Evolutionary conservation across 192 early-diverging fungal genomes (phyloP).

Genomic region (Backusella australiensis): DNA sequence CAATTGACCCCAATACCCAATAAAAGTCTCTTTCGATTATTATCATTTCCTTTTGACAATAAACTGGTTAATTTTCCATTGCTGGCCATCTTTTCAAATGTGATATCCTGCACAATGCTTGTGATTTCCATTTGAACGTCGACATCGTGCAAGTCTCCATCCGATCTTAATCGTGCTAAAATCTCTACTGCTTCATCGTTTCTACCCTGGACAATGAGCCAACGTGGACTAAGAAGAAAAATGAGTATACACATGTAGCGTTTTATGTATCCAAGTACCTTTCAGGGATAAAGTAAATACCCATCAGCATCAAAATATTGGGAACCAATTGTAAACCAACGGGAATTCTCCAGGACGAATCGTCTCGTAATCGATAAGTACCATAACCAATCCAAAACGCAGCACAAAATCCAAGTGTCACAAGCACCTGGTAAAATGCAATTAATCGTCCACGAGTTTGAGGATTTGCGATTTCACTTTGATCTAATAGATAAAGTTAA

Average conservation of each 20-base stretch:
- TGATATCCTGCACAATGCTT: slow-evolving; percentile 55
- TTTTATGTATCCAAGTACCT: not conserved
- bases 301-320: slow-evolving; percentile 59
- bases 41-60: slow-evolving; percentile 40
- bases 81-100: slow-evolving; percentile 45
- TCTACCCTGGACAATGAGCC: slow-evolving; percentile 56
- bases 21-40: slow-evolving; percentile 49
- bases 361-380: not conserved
- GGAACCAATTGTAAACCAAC: slow-evolving; percentile 80
- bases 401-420: slow-evolving; percentile 77
- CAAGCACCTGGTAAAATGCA: slow-evolving; percentile 83
- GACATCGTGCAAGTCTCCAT: slow-evolving; percentile 36
- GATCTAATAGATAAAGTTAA: slow-evolving; percentile 18
- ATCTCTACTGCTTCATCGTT: slow-evolving; percentile 55
- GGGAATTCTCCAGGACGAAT: slow-evolving; percentile 44
- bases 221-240: slow-evolving; percentile 54
- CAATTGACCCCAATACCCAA: slow-evolving; percentile 55
- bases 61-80: slow-evolving; percentile 45
- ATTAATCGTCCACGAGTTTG: slow-evolving; percentile 78
- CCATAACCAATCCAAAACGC: slow-evolving; percentile 41
- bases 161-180: slow-evolving; percentile 51
- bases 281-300: slow-evolving; percentile 75
- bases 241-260: not conserved
- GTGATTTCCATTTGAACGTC: slow-evolving; percentile 52
- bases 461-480: slow-evolving; percentile 76